Conservation (phyloP, 1,139 yeast genomes). For the Candida labiduridarum region DNA sequence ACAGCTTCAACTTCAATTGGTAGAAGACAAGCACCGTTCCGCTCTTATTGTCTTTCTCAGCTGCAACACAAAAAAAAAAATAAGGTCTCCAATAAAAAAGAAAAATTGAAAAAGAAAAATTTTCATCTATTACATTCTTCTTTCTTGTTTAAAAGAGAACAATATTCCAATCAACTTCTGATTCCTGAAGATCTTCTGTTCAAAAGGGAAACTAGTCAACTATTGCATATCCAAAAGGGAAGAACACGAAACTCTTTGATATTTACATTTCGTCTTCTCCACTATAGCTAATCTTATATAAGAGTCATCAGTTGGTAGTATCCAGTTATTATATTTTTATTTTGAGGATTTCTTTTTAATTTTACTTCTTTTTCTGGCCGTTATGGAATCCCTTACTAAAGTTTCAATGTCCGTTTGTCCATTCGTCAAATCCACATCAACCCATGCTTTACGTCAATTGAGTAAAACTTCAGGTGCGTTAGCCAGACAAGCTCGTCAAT, state of each 20-base stretch:
- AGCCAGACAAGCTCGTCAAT: slow-evolving; percentile 65
- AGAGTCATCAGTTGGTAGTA: slow-evolving; percentile 1
- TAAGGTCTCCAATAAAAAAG: not conserved
- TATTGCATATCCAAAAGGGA: not conserved
- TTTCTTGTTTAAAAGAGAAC: slow-evolving; percentile 6
- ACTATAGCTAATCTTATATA: not conserved
- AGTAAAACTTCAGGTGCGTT: slow-evolving; percentile 48
- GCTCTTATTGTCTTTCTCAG: not conserved
- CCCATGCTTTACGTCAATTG: slow-evolving; percentile 60
- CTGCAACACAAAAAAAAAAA: not conserved
- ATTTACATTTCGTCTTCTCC: not conserved
- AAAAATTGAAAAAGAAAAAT: not conserved
- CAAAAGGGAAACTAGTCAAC: not conserved
- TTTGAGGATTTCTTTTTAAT: not conserved
- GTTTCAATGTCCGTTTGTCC: slow-evolving; percentile 85
- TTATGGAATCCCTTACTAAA: slow-evolving; percentile 79
- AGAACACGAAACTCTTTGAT: not conserved
- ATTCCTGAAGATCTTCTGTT: slow-evolving; percentile 1
- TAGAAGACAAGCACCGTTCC: not conserved
- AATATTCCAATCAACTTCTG: not conserved
- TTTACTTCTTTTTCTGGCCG: slow-evolving; percentile 3
- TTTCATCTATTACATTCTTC: slow-evolving; percentile 7
- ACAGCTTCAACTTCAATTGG: not conserved
- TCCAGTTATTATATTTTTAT: not conserved
- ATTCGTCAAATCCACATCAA: slow-evolving; percentile 71